These are phyloP conservation scores for Wickerhamiella allomyrinae DNA, from an alignment of 805 yeast genomes.

Conservation along the genomic window DNA sequence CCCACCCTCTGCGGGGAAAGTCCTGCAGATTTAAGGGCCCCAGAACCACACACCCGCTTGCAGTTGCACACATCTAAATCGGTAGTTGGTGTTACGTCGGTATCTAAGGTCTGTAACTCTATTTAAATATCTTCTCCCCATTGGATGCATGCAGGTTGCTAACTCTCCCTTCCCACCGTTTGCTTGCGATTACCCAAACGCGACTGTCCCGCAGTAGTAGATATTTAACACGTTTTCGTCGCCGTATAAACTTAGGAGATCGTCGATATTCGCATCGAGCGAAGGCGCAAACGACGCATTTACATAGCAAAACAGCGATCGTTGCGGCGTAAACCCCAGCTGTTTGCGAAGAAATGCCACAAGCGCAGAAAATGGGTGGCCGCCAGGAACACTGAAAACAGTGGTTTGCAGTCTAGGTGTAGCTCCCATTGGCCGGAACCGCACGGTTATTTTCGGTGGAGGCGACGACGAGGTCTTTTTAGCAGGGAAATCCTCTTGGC, in stretches of 20 bases:
- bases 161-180: no score
- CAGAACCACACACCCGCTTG: no score
- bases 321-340: conserved; percentile 18
- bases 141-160: no score
- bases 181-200: conserved; percentile 23
- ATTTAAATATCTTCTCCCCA: no score
- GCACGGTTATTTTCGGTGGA: conserved; percentile 23
- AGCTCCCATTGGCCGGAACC: conserved; percentile 43
- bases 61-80: no score
- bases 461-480: no score
- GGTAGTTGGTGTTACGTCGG: no score
- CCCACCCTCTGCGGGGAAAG: not conserved
- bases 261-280: conserved; percentile 25
- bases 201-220: conserved; percentile 24
- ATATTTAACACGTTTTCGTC: conserved; percentile 22
- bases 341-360: conserved; percentile 31
- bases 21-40: no score
- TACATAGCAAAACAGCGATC: conserved; percentile 28
- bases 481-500: no score
- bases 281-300: conserved; percentile 30
- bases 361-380: conserved; percentile 34
- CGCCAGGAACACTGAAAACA: conserved; percentile 31
- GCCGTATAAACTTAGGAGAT: conserved; percentile 18
- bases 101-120: no score
- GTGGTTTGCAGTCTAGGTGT: conserved; percentile 35